Base-by-base conservation (phyloP, 2,329 filamentous ascomycete species). In the Colletotrichum sp. region DNA sequence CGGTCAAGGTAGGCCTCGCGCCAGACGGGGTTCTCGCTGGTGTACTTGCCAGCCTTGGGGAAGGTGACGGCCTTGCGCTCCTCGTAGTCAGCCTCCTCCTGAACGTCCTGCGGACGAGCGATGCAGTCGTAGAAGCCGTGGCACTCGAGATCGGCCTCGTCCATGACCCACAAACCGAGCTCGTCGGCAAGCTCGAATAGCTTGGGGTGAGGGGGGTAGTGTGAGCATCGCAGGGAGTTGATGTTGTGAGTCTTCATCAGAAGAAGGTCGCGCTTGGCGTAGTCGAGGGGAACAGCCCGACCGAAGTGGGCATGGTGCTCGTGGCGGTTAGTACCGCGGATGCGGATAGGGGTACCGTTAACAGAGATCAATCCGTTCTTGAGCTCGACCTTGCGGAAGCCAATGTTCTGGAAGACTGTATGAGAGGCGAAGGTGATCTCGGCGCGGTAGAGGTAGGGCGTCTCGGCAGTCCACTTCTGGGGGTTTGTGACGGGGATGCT, bases 221-320 rank as follows among this genome's bases (percentile, higher is more conserved):
- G 93, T 2, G 90, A 93, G 68, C 90, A 93, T 0, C 93, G 91
- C 7, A 95, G 87, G 1, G 93, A 91, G 78, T 95, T 95, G 84
- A 95, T 89, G 79, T 95, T 95, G 85, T 94, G 89, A 8, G 84
- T 86, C 82, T 95, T 95, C 93, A 95, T 95, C 5, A 92, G 85
- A 3, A 92, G 79, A 2, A 95, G 85, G 78, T 95, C 93, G 16
- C 86, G 83, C 77, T 89, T 89, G 80, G 94, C 89, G 72, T 90
- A 93, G 3, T 92, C 90, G 8, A 90, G 82, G 0, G 92, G 92
- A 0, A 94, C 92, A 1, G 92, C 88, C 0, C 93, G 90, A 5
- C 93, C 93, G 32, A 89, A 88, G 28, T 85, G 84, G 1, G 92
- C 92, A 79, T 95, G 93, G 79, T 95, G 93, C 73, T 95, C 93